phyloP scores from a whole-genome alignment of 2,329 filamentous ascomycete species.

The Dactylellina drechsleri region DNA sequence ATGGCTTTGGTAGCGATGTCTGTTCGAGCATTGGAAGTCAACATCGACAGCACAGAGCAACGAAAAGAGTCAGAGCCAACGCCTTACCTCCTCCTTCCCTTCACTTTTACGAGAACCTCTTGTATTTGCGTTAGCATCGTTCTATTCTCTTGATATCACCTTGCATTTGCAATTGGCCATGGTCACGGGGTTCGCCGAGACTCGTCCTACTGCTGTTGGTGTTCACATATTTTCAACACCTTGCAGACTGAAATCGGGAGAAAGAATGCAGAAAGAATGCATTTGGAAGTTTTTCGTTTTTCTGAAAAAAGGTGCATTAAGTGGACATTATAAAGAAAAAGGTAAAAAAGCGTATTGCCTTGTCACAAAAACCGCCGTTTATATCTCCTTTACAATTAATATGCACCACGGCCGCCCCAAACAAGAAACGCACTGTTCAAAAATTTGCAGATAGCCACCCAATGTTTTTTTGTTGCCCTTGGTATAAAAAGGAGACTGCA shows the following conservation, averaged over 20 bases:
- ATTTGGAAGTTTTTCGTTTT: slow-evolving; percentile 43
- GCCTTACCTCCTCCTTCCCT: slow-evolving; percentile 25
- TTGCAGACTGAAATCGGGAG: slow-evolving; percentile 22
- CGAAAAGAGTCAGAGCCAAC: not conserved
- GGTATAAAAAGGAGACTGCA: slow-evolving; percentile 55
- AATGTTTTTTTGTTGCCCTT: slow-evolving; percentile 55
- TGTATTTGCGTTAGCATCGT: not conserved
- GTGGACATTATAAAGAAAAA: slow-evolving; percentile 52
- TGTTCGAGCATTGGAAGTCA: slow-evolving; percentile 17
- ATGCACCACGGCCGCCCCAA: slow-evolving; percentile 50
- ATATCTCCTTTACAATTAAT: slow-evolving; percentile 55
- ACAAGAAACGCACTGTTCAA: slow-evolving; percentile 33
- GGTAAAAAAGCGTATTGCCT: slow-evolving; percentile 55
- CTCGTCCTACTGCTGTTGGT: slow-evolving; percentile 28
- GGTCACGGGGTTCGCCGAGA: slow-evolving; percentile 24
- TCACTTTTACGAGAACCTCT: not conserved
- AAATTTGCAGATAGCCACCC: slow-evolving; percentile 54
- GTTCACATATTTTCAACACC: slow-evolving; percentile 26
- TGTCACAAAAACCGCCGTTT: slow-evolving; percentile 55
- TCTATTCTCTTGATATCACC: slow-evolving; percentile 9
- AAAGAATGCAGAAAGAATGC: slow-evolving; percentile 46
- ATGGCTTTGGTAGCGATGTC: not conserved
- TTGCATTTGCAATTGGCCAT: slow-evolving; percentile 2
- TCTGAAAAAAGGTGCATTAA: slow-evolving; percentile 46
- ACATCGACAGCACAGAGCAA: slow-evolving; percentile 11